These are phyloP conservation scores for Vitis hybrid DNA, from an alignment of 177 flowering plant genomes.

Conservation along the genomic window DNA sequence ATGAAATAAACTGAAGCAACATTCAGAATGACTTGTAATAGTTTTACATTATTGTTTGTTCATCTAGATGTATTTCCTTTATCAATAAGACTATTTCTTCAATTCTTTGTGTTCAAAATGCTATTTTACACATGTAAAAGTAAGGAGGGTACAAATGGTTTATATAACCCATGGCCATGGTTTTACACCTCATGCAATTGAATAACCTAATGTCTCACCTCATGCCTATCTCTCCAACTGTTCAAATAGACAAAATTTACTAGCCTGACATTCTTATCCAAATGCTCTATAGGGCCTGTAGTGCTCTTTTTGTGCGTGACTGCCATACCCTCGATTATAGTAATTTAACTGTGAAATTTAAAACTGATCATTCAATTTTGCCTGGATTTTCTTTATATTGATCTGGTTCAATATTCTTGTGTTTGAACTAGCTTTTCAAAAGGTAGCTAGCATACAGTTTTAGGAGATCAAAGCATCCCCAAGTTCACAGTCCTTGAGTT, in stretches of 20 bases:
- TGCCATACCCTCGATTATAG: not conserved
- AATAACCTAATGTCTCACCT: not conserved
- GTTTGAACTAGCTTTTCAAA: no score
- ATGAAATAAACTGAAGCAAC: no score
- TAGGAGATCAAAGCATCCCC: no score
- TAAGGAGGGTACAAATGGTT: not conserved
- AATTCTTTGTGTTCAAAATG: not conserved
- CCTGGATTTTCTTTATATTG: no score
- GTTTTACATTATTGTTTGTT: no score
- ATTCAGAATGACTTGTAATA: no score
- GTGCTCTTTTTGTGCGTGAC: not conserved
- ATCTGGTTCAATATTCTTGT: no score
- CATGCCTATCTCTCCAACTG: not conserved
- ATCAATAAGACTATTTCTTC: not conserved
- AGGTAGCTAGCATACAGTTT: no score
- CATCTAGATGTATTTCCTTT: not conserved
- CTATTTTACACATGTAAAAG: not conserved
- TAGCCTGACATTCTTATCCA: not conserved
- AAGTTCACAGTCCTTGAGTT: no score
- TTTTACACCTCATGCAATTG: not conserved
- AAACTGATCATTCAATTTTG: no score
- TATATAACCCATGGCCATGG: not conserved
- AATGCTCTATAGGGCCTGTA: not conserved
- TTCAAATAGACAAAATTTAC: not conserved
- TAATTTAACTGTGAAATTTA: no score